A percentile compares a stretch with the other conserved stretches of the same genome.
phyloP scores from a whole-genome alignment of 805 yeast genomes.

The Diddensiella santjacobensis region DNA sequence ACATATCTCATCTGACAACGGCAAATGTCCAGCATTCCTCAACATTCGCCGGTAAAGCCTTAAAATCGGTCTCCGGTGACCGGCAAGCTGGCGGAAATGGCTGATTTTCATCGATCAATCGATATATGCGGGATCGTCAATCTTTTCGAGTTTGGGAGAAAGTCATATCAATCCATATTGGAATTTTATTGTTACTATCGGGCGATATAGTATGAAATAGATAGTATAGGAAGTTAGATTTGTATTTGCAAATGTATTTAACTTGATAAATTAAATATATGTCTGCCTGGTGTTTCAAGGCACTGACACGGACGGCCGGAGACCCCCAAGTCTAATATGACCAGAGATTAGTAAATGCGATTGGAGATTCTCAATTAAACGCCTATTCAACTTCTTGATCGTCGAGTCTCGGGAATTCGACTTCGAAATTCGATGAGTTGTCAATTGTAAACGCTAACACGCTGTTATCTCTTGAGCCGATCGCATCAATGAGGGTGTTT shows the following conservation, averaged over 20 bases:
- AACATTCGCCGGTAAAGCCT: slow-evolving; percentile 12
- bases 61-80: slow-evolving; percentile 12
- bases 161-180: no score
- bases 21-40: slow-evolving; percentile 13
- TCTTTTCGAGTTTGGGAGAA: neutral
- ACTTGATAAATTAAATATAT: no score
- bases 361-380: no score
- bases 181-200: no score
- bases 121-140: no score
- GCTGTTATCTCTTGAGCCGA: slow-evolving; percentile 13
- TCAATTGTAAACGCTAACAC: slow-evolving; percentile 16
- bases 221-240: no score
- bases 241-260: no score
- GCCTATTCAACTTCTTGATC: neutral
- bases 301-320: no score
- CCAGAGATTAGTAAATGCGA: no score
- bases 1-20: slow-evolving; percentile 5
- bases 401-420: slow-evolving; percentile 14
- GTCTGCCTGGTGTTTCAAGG: no score
- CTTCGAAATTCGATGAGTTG: slow-evolving; percentile 8
- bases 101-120: slow-evolving; percentile 6
- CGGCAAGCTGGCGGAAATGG: slow-evolving; percentile 15
- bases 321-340: no score
- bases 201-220: no score
- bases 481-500: slow-evolving; percentile 1